Conservation (phyloP, 1,284 basidiomycete genomes). For the Chiua sp. region DNA sequence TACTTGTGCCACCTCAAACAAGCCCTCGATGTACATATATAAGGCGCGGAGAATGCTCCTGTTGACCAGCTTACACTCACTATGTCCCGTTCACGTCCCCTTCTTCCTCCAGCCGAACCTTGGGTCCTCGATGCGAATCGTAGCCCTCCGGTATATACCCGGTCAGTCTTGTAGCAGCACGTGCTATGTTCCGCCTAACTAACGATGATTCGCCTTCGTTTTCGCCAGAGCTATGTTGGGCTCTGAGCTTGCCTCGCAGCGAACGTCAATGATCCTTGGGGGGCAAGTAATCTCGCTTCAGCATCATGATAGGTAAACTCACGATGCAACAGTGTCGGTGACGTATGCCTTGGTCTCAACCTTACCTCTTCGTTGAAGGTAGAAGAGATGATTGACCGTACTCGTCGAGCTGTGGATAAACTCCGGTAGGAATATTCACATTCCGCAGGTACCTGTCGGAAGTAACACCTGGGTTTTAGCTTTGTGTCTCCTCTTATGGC, state of each 20-base stretch:
- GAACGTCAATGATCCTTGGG: slow-evolving; percentile 13
- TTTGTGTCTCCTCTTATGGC: slow-evolving; percentile 28
- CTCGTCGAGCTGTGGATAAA: slow-evolving; percentile 23
- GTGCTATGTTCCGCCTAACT: not conserved
- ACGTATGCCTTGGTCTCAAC: slow-evolving; percentile 21
- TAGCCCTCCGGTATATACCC: not conserved
- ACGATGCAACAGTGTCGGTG: not conserved
- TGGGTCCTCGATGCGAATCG: not conserved
- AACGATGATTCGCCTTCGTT: not conserved
- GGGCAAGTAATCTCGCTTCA: slow-evolving; percentile 12
- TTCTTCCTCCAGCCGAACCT: not conserved
- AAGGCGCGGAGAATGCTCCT: not conserved
- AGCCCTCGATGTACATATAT: not conserved
- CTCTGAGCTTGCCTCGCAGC: slow-evolving; percentile 23
- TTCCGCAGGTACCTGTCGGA: not conserved
- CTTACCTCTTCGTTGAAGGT: slow-evolving; percentile 11
- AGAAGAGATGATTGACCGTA: slow-evolving; percentile 14
- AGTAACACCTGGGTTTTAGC: slow-evolving; percentile 1
- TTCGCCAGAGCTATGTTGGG: slow-evolving; percentile 20
- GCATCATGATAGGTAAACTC: not conserved
- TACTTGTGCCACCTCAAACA: too few species aligned
- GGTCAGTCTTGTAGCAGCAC: not conserved
- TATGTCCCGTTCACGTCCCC: not conserved
- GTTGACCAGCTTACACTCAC: not conserved
- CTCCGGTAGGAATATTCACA: slow-evolving; percentile 17